Evolutionary conservation across 176 grass and related monocot species (phyloP), one percentile per base, ranked within the genome.

Genomic region (Eragrostis curvula): DNA sequence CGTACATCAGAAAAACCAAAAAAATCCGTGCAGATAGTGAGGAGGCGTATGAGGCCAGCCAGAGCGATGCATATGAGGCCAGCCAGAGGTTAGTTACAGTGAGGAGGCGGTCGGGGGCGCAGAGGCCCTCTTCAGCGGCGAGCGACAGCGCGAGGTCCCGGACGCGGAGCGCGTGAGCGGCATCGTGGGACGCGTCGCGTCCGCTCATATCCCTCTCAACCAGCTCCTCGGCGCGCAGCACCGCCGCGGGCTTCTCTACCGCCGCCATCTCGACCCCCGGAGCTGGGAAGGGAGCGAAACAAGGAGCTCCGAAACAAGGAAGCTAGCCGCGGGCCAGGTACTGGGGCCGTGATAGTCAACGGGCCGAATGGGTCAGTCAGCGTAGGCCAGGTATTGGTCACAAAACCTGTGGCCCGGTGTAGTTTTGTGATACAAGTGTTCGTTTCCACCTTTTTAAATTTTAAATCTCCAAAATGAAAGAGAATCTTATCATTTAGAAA

Each of bases 141-240:
- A 98, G 96, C 69, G 96, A 98, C 76, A 98, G 90, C 24, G 96
- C 92, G 70, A 98, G 90, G 86, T 93, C 90, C 13, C 92, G 92
- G 36, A 98, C 96, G 17, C 96, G 88, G 70, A 95, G 85, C 70
- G 90, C 96, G 81, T 98, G 96, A 1, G 90, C 90, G 47, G 92
- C 92, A 70, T 95, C 96, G 90, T 98, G 96, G 21, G 96, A 98
- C 48, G 90, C 92, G 79, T 98, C 92, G 53, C 92, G 92, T 12
- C 90, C 88, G 16, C 58, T 47, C 92, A 98, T 98, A 53, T 88
- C 82, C 75, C 84, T 79, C 75, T 75, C 92, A 81, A 89, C 88
- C 72, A 93, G 79, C 82, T 84, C 79, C 92, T 98, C 96, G 16
- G 96, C 92, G 28, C 68, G 85, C 61, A 84, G 74, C 81, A 88